Conservation (phyloP, 1,139 yeast species). For the Blastobotrys capitulatus region DNA sequence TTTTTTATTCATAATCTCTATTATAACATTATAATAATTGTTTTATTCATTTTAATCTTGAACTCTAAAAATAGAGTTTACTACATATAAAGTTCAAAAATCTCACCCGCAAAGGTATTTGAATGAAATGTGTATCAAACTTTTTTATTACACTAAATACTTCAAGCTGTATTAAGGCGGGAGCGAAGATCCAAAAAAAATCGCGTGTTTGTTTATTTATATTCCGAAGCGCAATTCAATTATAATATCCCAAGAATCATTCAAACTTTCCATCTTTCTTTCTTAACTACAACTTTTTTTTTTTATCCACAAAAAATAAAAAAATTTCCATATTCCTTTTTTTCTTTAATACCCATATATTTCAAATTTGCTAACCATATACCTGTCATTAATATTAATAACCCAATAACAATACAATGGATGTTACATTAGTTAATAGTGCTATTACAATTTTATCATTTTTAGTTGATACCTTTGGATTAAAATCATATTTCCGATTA, state of each 20-base stretch:
- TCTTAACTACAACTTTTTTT: background rate
- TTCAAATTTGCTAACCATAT: background rate
- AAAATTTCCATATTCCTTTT: background rate
- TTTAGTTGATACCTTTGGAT: slow-evolving; percentile 5
- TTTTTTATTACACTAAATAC: no score
- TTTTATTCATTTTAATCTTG: background rate
- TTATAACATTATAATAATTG: background rate
- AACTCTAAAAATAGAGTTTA: no score
- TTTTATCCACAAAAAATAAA: no score
- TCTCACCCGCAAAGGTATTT: background rate
- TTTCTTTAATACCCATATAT: background rate
- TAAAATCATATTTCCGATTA: slow-evolving; percentile 2
- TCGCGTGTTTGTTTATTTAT: no score
- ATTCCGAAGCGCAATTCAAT: no score
- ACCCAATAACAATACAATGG: no score
- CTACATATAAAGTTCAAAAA: no score
- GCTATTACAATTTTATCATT: slow-evolving; percentile 5
- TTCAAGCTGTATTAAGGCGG: background rate
- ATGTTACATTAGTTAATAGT: slow-evolving; percentile 4
- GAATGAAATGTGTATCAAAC: background rate
- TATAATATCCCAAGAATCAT: no score
- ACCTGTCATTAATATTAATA: background rate
- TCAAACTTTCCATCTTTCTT: background rate
- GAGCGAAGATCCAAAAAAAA: background rate
- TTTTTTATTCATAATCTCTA: background rate